These are phyloP conservation scores for Panaeolus cyanescens DNA, from an alignment of 768 basidiomycete species.

Conservation along the genomic window DNA sequence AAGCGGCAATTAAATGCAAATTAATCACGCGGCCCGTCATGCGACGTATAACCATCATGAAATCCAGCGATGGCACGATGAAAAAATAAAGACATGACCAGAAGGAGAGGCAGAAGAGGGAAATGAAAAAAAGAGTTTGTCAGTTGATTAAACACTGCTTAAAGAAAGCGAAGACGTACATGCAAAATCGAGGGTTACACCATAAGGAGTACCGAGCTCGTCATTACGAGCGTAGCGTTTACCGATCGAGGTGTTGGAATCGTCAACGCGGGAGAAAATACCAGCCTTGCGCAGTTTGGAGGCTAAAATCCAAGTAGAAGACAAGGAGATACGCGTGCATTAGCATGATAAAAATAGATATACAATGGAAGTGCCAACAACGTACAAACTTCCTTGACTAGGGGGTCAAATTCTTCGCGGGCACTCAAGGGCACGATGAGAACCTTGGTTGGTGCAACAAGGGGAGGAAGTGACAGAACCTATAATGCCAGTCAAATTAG, in stretches of 20 bases:
- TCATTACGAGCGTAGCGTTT: slow-evolving; percentile 98
- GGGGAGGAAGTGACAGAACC: slow-evolving; percentile 88
- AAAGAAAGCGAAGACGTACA: slow-evolving; percentile 36
- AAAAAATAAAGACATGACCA: background rate
- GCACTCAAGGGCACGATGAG: slow-evolving; percentile 94
- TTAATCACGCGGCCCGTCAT: slow-evolving; percentile 2
- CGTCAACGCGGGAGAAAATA: slow-evolving; percentile 92
- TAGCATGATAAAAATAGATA: slow-evolving; percentile 6
- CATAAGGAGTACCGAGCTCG: slow-evolving; percentile 97
- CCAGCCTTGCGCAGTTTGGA: slow-evolving; percentile 85
- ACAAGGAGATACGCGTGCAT: slow-evolving; percentile 10
- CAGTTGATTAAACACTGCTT: background rate
- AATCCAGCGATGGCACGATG: background rate
- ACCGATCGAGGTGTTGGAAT: slow-evolving; percentile 93
- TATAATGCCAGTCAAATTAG: slow-evolving; percentile 27
- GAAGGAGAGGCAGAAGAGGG: background rate
- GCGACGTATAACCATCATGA: background rate
- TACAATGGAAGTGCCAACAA: slow-evolving; percentile 24
- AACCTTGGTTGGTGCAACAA: slow-evolving; percentile 95
- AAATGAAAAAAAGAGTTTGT: background rate
- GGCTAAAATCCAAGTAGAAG: slow-evolving; percentile 46
- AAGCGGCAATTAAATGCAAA: slow-evolving; percentile 7
- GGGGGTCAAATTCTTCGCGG: slow-evolving; percentile 79
- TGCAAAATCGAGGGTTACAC: slow-evolving; percentile 95
- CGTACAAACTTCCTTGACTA: slow-evolving; percentile 90